Conservation (phyloP, 2,329 filamentous ascomycete species). For the Diaporthe vaccinii region DNA sequence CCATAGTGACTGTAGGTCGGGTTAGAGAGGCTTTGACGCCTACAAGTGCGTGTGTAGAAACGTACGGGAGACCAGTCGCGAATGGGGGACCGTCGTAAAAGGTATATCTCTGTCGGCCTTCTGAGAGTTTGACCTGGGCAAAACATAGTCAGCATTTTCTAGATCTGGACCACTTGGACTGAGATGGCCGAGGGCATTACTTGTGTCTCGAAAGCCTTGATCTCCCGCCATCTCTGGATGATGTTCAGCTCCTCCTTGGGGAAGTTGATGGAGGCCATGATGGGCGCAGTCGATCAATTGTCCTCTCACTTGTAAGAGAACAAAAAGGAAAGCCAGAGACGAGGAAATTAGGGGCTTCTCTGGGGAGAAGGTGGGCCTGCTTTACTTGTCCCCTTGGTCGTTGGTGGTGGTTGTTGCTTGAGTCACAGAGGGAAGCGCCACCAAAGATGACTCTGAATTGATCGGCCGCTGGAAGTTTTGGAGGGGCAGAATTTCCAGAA, state of each 20-base stretch:
- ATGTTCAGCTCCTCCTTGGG: constrained; percentile 90
- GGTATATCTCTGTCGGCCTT: constrained; percentile 86
- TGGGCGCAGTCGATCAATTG: constrained; percentile 39
- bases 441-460: constrained; percentile 37
- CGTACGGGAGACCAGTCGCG: constrained; percentile 74
- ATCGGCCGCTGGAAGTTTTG: constrained; percentile 37
- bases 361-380: background rate
- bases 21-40: constrained; percentile 17
- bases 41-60: background rate
- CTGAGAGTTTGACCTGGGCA: constrained; percentile 78
- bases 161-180: too few relatives aligned
- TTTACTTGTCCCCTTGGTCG: constrained; percentile 8
- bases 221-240: constrained; percentile 89
- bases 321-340: background rate
- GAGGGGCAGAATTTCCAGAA: constrained; percentile 38
- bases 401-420: constrained; percentile 30
- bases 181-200: constrained; percentile 56
- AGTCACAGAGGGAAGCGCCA: constrained; percentile 34
- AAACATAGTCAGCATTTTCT: constrained; percentile 37
- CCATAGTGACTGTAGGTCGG: constrained; percentile 62
- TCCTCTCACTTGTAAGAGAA: background rate
- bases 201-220: constrained; percentile 90
- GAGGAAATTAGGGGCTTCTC: background rate
- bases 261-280: constrained; percentile 87
- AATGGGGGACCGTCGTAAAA: constrained; percentile 94